Conservation (phyloP, 805 yeast genomes). For the Starmerella ratchasimensis region DNA sequence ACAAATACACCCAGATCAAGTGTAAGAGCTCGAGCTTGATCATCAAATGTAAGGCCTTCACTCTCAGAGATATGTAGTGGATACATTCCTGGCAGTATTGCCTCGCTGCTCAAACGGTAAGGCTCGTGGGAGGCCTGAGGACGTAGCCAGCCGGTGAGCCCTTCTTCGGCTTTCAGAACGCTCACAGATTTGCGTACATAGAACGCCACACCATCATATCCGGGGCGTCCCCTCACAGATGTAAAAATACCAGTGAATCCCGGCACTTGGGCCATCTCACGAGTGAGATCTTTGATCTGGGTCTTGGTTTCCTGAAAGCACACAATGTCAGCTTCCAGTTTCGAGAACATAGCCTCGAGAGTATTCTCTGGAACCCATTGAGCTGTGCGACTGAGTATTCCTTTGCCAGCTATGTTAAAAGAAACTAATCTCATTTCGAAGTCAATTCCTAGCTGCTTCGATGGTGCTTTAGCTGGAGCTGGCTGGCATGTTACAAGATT, state of each 20-base stretch:
- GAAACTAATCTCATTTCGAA: slow-evolving; percentile 7
- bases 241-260: slow-evolving; percentile 55
- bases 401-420: slow-evolving; percentile 31
- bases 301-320: slow-evolving; percentile 79
- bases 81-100: slow-evolving; percentile 5
- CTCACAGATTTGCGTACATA: slow-evolving; percentile 43
- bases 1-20: slow-evolving; percentile 43
- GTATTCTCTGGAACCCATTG: slow-evolving; percentile 58
- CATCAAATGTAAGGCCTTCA: slow-evolving; percentile 40
- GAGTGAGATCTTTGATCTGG: slow-evolving; percentile 36
- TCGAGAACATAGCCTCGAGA: slow-evolving; percentile 25
- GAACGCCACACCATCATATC: slow-evolving; percentile 86
- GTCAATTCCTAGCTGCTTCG: background rate
- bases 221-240: slow-evolving; percentile 54
- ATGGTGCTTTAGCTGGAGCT: no score
- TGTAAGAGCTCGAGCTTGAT: slow-evolving; percentile 71
- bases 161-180: slow-evolving; percentile 75
- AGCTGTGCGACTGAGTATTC: slow-evolving; percentile 68
- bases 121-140: slow-evolving; percentile 4
- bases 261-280: slow-evolving; percentile 37
- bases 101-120: slow-evolving; percentile 5
- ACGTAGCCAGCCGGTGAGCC: slow-evolving; percentile 54
- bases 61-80: slow-evolving; percentile 40
- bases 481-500: no score
- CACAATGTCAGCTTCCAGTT: slow-evolving; percentile 57